Base-by-base conservation (phyloP, 768 basidiomycete genomes). In the Trametes villosa region DNA sequence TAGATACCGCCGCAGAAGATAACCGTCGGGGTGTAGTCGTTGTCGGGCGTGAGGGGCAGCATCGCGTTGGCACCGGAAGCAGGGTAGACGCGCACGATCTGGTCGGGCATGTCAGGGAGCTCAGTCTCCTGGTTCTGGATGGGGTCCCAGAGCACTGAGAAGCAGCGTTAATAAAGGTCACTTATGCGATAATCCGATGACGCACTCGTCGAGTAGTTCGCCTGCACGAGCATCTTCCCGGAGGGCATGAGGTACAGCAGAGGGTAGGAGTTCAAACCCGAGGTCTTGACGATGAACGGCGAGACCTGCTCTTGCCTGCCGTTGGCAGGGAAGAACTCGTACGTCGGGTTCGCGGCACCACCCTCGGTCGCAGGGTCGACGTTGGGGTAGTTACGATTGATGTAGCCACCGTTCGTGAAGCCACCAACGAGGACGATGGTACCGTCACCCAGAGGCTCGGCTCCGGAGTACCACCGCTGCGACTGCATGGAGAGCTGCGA, bases 1-100 rank as follows among this genome's bases (percentile, higher is more conserved):
- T 89, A 81, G 9, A 85, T 84, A 27, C 96, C 96, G 50, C 96
- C 96, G 65, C 96, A 98, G 76, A 98, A 96, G 44, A 98, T 68
- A 44, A 97, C 71, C 0, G 93, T 92, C 0, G 89, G 92, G 0
- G 81, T 84, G 72, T 92, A 98, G 70, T 92, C 89, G 77, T 96
- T 97, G 26, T 81, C 88, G 5, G 91, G 89, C 1, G 92, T 96
- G 18, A 98, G 81, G 8, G 96, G 96, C 0, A 98, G 82, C 89
- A 98, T 93, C 40, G 90, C 90, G 2, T 82, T 83, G 0, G 89
- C 96, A 31, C 92, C 94, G 9, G 94, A 94, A 0, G 90, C 96
- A 9, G 94, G 94, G 69, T 96, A 96, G 4, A 93, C 90, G 30
- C 94, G 88, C 22, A 84, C 85, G 45, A 96, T 86, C 44, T 79